Evolutionary conservation across 805 yeast genomes (phyloP), one percentile per base, ranked within the genome.

Genomic region (Sugiyamaella valdiviana): DNA sequence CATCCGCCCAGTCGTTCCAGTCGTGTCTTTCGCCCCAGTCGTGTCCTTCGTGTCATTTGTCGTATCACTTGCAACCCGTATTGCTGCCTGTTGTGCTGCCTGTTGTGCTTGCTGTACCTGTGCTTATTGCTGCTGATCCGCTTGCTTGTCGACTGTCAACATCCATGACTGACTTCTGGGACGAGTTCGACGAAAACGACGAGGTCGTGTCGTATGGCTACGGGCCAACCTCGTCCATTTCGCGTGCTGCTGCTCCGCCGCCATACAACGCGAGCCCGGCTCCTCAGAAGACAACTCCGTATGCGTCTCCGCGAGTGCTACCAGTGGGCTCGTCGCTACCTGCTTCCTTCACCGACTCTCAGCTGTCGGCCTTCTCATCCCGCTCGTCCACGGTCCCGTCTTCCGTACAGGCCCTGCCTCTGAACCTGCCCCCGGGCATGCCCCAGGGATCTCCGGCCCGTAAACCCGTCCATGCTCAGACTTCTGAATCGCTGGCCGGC

Each of bases 201-300:
- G 48, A 44, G 20, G 42, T 50, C 14, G 49, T 51, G n/a, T 44
- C 54, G 29, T 51, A 51, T 29, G 54, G 54, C 16, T 51, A 23
- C 20, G 54, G 54, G 9, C 54, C 54, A 6, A 51, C 54, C 9
- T 51, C 54, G 16, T 44, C 47, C 16, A 12, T 37, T 5, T 26
- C 32, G 10, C 32, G 41, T 14, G 14, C 29, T 2, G 12, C n/a
- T 10, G 21, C n/a, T 2, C 40, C 37, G 19, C 36, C 41, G 16
- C 32, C 40, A 12, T 24, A 44, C 20, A 19, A 16, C 6, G 3
- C 35, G 15, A 20, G 20, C 17, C 32, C 39, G 15, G 7, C 42
- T 16, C 39, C 37, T 5, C n/a, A n/a, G n/a, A 21, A 17, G 7
- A 19, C 45, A 14, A 42, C 39, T 6, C 39, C 41, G 7, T 39